phyloP scores from a whole-genome alignment of 371 early-diverging fungal species.

The Blakeslea trispora region DNA sequence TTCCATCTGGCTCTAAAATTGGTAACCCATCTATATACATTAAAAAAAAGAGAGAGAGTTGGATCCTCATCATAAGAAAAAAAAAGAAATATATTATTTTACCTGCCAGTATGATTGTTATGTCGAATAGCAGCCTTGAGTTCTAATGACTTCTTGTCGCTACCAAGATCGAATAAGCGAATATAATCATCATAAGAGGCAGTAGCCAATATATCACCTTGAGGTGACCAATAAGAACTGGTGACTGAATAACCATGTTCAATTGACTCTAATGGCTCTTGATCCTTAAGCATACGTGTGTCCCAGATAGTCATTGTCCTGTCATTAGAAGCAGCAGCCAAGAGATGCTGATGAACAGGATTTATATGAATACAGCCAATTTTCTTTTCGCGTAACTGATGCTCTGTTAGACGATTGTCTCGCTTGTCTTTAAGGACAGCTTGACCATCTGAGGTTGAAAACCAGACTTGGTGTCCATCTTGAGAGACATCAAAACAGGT shows the following conservation, averaged over 20 bases:
- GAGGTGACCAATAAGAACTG: slow-evolving; percentile 72
- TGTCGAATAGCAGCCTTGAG: slow-evolving; percentile 54
- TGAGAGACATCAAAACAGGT: slow-evolving; percentile 49
- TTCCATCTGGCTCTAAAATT: slow-evolving; percentile 76
- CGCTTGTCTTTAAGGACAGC: slow-evolving; percentile 59
- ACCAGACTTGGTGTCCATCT: slow-evolving; percentile 57
- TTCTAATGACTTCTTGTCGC: slow-evolving; percentile 34
- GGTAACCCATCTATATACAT: slow-evolving; percentile 78
- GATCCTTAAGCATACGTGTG: slow-evolving; percentile 49
- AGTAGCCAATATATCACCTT: slow-evolving; percentile 52
- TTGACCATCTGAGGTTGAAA: slow-evolving; percentile 64
- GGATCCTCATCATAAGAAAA: too few species aligned
- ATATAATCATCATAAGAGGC: slow-evolving; percentile 56
- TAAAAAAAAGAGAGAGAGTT: too few species aligned
- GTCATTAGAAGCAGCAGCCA: slow-evolving; percentile 73
- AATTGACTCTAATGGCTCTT: slow-evolving; percentile 37
- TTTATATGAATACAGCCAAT: slow-evolving; percentile 72
- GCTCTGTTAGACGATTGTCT: slow-evolving; percentile 12
- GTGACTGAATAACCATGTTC: slow-evolving; percentile 66
- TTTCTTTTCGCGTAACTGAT: slow-evolving; percentile 55
- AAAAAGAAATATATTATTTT: too few species aligned
- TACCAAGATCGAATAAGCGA: slow-evolving; percentile 50
- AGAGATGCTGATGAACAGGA: slow-evolving; percentile 57
- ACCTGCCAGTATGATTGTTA: slow-evolving; percentile 72
- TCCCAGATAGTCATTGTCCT: slow-evolving; percentile 77